These are phyloP conservation scores for Blastocystis sp. DNA, from an alignment of 352 stramenopile genomes.

Conservation along the genomic window DNA sequence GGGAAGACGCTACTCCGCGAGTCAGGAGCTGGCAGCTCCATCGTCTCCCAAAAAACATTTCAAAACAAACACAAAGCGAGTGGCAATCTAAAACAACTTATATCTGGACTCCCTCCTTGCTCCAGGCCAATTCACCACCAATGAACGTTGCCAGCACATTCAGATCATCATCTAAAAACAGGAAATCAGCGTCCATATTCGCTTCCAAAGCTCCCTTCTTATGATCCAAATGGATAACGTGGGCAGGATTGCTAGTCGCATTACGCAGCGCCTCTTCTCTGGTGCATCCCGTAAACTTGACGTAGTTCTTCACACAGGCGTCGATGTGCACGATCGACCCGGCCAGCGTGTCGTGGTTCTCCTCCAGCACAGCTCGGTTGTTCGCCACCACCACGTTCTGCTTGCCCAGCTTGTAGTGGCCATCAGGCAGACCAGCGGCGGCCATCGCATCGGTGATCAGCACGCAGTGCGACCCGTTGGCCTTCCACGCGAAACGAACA, in stretches of 20 bases:
- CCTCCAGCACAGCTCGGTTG: constrained; percentile 65
- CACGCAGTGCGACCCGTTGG: constrained; percentile 73
- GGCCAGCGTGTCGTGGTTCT: constrained; percentile 73
- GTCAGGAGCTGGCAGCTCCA: background rate
- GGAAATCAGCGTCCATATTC: constrained; percentile 74
- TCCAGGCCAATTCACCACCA: constrained; percentile 65
- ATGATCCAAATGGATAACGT: constrained; percentile 68
- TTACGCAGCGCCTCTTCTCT: constrained; percentile 72
- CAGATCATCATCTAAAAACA: constrained; percentile 73
- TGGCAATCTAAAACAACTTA: constrained; percentile 42
- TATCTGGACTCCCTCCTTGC: constrained; percentile 62
- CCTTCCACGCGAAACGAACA: constrained; percentile 74
- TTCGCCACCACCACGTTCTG: constrained; percentile 69
- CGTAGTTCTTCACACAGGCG: constrained; percentile 73
- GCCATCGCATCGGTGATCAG: constrained; percentile 76
- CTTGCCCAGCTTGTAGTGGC: constrained; percentile 72
- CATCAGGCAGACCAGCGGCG: constrained; percentile 73
- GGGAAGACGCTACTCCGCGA: background rate
- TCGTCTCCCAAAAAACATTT: background rate
- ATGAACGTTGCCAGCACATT: constrained; percentile 74
- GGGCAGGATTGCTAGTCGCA: constrained; percentile 73
- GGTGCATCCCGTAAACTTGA: constrained; percentile 74
- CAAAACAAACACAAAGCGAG: constrained; percentile 35
- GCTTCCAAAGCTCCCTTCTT: constrained; percentile 73
- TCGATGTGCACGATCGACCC: constrained; percentile 77